Base-by-base conservation (phyloP, 1,284 basidiomycete genomes). In the Sanguinoderma infundibulare region DNA sequence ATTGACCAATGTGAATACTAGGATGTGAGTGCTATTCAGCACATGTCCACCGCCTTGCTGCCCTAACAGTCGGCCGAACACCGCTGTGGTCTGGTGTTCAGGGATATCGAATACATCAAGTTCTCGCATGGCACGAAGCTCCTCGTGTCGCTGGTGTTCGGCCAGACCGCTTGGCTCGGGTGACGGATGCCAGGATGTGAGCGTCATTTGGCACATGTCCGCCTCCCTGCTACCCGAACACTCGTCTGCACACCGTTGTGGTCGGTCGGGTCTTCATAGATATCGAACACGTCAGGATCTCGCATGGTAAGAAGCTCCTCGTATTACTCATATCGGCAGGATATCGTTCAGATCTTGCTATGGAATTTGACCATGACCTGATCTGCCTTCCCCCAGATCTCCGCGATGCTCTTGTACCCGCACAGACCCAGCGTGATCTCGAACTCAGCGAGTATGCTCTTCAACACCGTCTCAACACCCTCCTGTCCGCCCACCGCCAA, bases 381-480 rank as follows among this genome's bases (percentile, higher is more conserved):
- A 17, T 38, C 50, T 20, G 22, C 66, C 59, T 71, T 74, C 22
- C 72, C 76, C 57, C 70, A 69, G 32, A 82, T 74, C 55, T 80
- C 78, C 17, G 65, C 61, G 14, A 84, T 53, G 42, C 62, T 71
- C 39, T 70, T 75, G 64, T 76, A 78, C 14, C 81, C 80, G 20
- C 73, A 71, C 10, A 83, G 65, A 2, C 82, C 81, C 60, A 85
- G 73, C 7, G 82, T 79, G 39, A 84, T 75, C 65, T 87, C 83
- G 7, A 84, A 73, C 57, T 88, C 86, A 0, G 83, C 81, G 42
- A 87, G 73, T 0, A 83, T 71, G 14, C 74, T 76, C 56, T 75
- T 75, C 61, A 87, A 69, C 17, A 87, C 81, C 61, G 80, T 78
- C 65, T 84, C 77, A 4, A 85, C 83, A 1, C 84, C 87, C 17